Conservation (phyloP, 768 basidiomycete species). For the Suillus subluteus region DNA sequence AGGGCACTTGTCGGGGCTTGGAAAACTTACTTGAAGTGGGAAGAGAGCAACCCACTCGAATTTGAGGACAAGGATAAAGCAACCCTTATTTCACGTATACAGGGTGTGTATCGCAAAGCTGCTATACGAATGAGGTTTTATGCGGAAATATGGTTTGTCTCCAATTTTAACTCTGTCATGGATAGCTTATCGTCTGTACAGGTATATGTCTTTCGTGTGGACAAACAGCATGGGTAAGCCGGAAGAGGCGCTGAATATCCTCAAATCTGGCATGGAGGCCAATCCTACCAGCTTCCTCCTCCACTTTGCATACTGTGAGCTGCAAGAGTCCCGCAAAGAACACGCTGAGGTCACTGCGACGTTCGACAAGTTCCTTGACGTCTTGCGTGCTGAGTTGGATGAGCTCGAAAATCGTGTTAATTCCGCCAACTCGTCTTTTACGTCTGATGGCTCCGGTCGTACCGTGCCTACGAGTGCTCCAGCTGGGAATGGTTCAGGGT, state of each 20-base stretch:
- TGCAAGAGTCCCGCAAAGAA: slow-evolving; percentile 65
- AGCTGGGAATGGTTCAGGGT: slow-evolving; percentile 18
- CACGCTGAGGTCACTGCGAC: slow-evolving; percentile 67
- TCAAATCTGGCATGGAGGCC: slow-evolving; percentile 86
- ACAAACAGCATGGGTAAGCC: slow-evolving; percentile 71
- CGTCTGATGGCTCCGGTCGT: slow-evolving; percentile 37
- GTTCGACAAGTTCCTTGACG: slow-evolving; percentile 73
- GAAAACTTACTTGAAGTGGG: slow-evolving; percentile 94
- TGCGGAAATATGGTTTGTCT: slow-evolving; percentile 85
- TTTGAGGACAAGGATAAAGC: slow-evolving; percentile 82
- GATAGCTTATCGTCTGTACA: slow-evolving; percentile 32
- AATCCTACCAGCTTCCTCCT: slow-evolving; percentile 88
- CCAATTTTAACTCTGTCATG: slow-evolving; percentile 5
- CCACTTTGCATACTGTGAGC: slow-evolving; percentile 87
- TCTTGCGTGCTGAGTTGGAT: slow-evolving; percentile 68
- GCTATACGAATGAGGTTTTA: slow-evolving; percentile 92
- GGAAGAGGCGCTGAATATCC: slow-evolving; percentile 81
- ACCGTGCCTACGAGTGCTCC: slow-evolving; percentile 28
- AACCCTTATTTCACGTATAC: slow-evolving; percentile 69
- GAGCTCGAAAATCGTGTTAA: slow-evolving; percentile 51
- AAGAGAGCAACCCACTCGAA: slow-evolving; percentile 92
- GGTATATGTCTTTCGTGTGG: slow-evolving; percentile 92
- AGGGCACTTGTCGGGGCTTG: slow-evolving; percentile 80
- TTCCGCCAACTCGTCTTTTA: slow-evolving; percentile 41
- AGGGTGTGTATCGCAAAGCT: slow-evolving; percentile 86